Percentiles rank a stretch among this genome's conserved stretches.
phyloP scores from a whole-genome alignment of 75 land plant genomes.

The Sequoiadendron giganteum region DNA sequence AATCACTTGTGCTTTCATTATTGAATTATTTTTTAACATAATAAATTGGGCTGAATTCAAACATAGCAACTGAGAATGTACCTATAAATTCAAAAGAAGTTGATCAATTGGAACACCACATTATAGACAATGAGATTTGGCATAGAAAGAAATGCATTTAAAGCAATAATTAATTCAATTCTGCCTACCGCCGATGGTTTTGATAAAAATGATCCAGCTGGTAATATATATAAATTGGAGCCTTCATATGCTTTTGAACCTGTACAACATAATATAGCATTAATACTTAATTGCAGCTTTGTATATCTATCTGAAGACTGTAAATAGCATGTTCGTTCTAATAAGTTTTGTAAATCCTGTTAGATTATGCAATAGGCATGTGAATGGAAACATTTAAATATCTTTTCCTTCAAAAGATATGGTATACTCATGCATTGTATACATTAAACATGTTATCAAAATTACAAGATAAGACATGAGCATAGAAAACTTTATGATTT shows the following conservation, averaged over 20 bases:
- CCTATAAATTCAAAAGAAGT: background rate
- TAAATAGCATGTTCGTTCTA: background rate
- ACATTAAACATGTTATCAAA: too few relatives aligned
- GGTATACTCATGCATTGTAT: too few relatives aligned
- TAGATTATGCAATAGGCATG: background rate
- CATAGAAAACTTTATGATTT: background rate
- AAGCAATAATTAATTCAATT: background rate
- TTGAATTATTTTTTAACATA: background rate
- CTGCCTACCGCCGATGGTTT: slow-evolving; percentile 63
- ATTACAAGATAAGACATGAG: background rate
- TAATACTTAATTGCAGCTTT: background rate
- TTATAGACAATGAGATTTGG: background rate
- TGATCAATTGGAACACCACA: background rate
- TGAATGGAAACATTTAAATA: background rate
- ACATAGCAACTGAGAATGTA: background rate
- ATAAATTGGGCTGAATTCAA: background rate
- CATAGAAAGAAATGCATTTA: background rate
- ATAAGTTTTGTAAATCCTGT: background rate
- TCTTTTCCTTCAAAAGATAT: background rate
- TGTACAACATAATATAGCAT: slow-evolving; percentile 14
- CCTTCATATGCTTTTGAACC: slow-evolving; percentile 69
- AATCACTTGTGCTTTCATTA: background rate
- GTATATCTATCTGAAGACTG: background rate
- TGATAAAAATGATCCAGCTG: slow-evolving; percentile 79
- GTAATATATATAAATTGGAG: slow-evolving; percentile 79